These are phyloP conservation scores for Lichtheimia ramosa DNA, from an alignment of 371 early-diverging fungal genomes.

Conservation along the genomic window DNA sequence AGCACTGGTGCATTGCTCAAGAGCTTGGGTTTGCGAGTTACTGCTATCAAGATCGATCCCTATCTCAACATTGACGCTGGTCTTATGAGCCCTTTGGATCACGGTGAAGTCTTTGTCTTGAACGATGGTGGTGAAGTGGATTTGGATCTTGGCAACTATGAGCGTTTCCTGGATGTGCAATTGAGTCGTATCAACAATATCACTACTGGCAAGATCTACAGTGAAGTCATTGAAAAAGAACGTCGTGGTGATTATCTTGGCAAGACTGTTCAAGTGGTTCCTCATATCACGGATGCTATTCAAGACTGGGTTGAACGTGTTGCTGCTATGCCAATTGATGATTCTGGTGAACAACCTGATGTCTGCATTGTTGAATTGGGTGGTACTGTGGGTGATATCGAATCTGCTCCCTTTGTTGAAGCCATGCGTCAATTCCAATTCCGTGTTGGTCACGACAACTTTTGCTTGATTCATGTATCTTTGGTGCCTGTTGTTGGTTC, in stretches of 20 bases:
- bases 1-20: constrained; percentile 96
- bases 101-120: constrained; percentile 99
- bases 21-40: constrained; percentile 92
- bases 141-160: constrained; percentile 99
- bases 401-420: constrained; percentile 98
- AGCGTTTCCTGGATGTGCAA: constrained; percentile 95
- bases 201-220: constrained; percentile 98
- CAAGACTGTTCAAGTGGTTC: constrained; percentile 99
- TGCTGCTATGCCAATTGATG: constrained; percentile 82
- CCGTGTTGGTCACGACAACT: constrained; percentile 97
- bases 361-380: constrained; percentile 99
- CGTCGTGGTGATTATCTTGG: constrained; percentile 97
- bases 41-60: constrained; percentile 99
- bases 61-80: constrained; percentile 99
- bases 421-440: constrained; percentile 99
- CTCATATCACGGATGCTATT: constrained; percentile 97
- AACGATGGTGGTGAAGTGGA: constrained; percentile 99
- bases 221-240: constrained; percentile 90
- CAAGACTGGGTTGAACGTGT: constrained; percentile 98
- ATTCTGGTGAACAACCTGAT: constrained; percentile 87
- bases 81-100: constrained; percentile 96
- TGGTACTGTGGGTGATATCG: constrained; percentile 99
- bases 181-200: constrained; percentile 97
- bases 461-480: constrained; percentile 96
- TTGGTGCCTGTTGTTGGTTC: constrained; percentile 96